Percentiles rank a stretch among this genome's conserved stretches.
phyloP scores from a whole-genome alignment of 345 rosid species.

The Pugionium dolabratum region DNA sequence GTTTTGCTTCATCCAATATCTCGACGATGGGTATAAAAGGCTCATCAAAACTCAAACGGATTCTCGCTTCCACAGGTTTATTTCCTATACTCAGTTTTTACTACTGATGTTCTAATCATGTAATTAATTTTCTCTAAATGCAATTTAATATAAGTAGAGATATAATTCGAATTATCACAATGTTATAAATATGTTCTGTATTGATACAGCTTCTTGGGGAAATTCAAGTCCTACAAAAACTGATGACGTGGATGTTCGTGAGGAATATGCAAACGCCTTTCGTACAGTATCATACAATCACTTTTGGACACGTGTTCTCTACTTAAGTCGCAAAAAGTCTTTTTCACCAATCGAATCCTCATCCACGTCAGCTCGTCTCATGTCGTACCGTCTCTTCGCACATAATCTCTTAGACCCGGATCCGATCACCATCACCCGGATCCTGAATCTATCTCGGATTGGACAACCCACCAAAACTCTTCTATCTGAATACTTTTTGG shows the following conservation, averaged over 20 bases:
- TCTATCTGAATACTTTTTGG: slow-evolving; percentile 53
- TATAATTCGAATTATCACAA: no score
- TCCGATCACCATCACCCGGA: slow-evolving; percentile 43
- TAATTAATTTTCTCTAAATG: no score
- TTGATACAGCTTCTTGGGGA: slow-evolving; percentile 35
- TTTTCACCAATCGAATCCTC: slow-evolving; percentile 46
- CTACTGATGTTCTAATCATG: neutral
- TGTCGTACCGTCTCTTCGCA: slow-evolving; percentile 72
- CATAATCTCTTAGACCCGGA: slow-evolving; percentile 75
- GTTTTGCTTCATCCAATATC: slow-evolving; percentile 11
- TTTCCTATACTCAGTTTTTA: neutral
- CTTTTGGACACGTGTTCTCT: slow-evolving; percentile 65
- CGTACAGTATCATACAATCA: slow-evolving; percentile 78
- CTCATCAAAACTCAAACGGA: slow-evolving; percentile 36
- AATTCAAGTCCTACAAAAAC: slow-evolving; percentile 10
- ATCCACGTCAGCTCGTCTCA: slow-evolving; percentile 66
- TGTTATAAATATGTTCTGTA: neutral
- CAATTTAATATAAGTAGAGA: no score
- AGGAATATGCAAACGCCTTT: slow-evolving; percentile 84
- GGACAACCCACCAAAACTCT: slow-evolving; percentile 41
- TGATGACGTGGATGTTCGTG: slow-evolving; percentile 54
- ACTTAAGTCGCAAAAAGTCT: slow-evolving; percentile 29
- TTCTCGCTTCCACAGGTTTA: slow-evolving; percentile 36
- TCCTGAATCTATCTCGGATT: slow-evolving; percentile 41
- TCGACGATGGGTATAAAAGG: slow-evolving; percentile 34